Percentiles rank a stretch among this genome's conserved stretches.
These are phyloP conservation scores for Trichoderma endophyticum DNA, from an alignment of 2,329 filamentous ascomycete species.

Conservation along the genomic window DNA sequence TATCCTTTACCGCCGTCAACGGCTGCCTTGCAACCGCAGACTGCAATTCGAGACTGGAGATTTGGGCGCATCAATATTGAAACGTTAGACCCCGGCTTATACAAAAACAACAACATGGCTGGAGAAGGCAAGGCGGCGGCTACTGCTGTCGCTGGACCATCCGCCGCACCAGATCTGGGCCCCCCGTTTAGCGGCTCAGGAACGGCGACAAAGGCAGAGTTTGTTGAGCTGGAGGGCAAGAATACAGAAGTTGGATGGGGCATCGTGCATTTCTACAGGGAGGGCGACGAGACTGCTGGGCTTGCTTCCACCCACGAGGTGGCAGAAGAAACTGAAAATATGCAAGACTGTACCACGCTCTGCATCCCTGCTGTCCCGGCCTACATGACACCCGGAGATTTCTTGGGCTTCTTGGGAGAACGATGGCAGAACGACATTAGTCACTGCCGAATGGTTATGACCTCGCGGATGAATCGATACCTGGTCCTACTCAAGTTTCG, in stretches of 20 bases:
- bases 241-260: constrained; percentile 85
- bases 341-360: constrained; percentile 75
- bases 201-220: constrained; percentile 78
- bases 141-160: constrained; percentile 36
- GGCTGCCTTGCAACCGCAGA: constrained; percentile 45
- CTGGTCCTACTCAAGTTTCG: constrained; percentile 95
- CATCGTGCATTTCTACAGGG: constrained; percentile 89
- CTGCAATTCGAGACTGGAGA: constrained; percentile 68
- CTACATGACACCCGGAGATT: constrained; percentile 87
- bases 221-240: constrained; percentile 65
- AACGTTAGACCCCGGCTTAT: constrained; percentile 65
- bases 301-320: constrained; percentile 37
- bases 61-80: constrained; percentile 76
- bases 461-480: constrained; percentile 83
- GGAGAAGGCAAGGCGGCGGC: constrained; percentile 37
- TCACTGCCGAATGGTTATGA: constrained; percentile 93
- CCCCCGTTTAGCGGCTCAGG: constrained; percentile 58
- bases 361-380: constrained; percentile 94
- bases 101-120: constrained; percentile 31
- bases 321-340: constrained; percentile 29
- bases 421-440: constrained; percentile 81
- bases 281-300: constrained; percentile 68
- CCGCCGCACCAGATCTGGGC: constrained; percentile 51
- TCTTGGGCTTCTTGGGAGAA: constrained; percentile 88
- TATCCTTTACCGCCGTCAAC: constrained; percentile 43